phyloP scores from a whole-genome alignment of 345 rosid genomes.

The Trapa incisa region DNA sequence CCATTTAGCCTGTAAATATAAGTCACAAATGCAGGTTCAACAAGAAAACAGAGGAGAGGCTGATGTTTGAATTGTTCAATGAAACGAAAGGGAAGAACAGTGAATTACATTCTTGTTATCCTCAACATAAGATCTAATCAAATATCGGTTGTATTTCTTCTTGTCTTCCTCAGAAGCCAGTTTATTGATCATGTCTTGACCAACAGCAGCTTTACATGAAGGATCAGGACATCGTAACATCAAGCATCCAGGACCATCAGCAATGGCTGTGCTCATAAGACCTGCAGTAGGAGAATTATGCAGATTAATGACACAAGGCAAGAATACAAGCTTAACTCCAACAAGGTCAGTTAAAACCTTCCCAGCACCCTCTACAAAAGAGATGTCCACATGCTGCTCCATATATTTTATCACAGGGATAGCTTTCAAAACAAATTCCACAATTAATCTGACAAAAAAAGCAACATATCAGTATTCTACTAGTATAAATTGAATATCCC shows the following conservation, averaged over 20 bases:
- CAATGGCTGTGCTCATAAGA: slow-evolving; percentile 57
- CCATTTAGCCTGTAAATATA: slow-evolving; percentile 66
- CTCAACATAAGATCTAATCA: slow-evolving; percentile 84
- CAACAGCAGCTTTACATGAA: slow-evolving; percentile 66
- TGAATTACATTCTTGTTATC: slow-evolving; percentile 72
- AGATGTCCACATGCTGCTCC: slow-evolving; percentile 96
- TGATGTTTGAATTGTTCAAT: not conserved
- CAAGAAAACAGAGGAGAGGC: not conserved
- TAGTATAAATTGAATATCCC: not conserved
- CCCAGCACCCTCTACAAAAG: slow-evolving; percentile 78
- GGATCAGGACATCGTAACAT: slow-evolving; percentile 84
- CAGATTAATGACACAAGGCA: not conserved
- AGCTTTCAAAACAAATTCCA: slow-evolving; percentile 78
- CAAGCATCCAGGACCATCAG: slow-evolving; percentile 94
- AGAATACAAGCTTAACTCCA: not conserved
- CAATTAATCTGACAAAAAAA: slow-evolving; percentile 49
- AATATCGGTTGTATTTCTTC: slow-evolving; percentile 64
- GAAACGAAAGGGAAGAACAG: not conserved
- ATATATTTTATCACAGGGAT: slow-evolving; percentile 28
- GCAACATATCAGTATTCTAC: not conserved
- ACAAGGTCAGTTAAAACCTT: slow-evolving; percentile 29
- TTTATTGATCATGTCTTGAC: slow-evolving; percentile 60
- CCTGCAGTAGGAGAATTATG: slow-evolving; percentile 24
- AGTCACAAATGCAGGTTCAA: not conserved
- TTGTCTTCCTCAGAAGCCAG: slow-evolving; percentile 54